Conservation (phyloP, 352 stramenopile genomes). For the Blastocystis sp. region DNA sequence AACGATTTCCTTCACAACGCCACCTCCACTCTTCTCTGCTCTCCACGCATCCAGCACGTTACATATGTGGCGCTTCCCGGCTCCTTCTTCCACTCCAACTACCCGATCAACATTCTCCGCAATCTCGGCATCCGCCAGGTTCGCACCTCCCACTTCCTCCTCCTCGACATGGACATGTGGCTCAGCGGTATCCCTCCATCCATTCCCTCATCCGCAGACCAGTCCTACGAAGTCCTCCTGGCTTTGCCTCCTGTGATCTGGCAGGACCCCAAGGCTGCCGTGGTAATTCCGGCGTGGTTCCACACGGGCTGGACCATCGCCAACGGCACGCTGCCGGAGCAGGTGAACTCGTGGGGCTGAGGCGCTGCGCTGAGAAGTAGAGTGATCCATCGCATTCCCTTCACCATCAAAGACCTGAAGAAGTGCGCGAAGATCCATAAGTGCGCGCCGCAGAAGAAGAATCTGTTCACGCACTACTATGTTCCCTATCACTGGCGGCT, state of each 20-base stretch:
- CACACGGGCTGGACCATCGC: conserved; percentile 33
- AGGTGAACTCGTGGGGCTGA: conserved; percentile 8
- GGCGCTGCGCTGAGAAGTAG: neutral
- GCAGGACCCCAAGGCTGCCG: neutral
- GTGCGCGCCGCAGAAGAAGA: conserved; percentile 11
- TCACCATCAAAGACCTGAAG: conserved; percentile 3
- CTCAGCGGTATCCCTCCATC: neutral
- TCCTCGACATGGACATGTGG: conserved; percentile 66
- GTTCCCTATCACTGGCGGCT: neutral
- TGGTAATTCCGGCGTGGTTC: conserved; percentile 59
- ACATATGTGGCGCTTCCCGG: neutral
- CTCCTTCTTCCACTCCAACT: conserved; percentile 44
- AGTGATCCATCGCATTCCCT: conserved; percentile 6
- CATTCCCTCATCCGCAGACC: neutral
- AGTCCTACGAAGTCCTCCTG: conserved; percentile 22
- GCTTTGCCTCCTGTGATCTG: neutral
- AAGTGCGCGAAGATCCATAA: neutral
- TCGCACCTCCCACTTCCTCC: conserved; percentile 3
- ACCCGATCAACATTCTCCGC: conserved; percentile 65
- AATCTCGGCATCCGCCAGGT: conserved; percentile 49
- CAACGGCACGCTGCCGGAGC: conserved; percentile 40
- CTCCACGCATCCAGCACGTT: neutral
- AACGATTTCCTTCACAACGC: neutral
- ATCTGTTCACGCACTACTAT: conserved; percentile 49
- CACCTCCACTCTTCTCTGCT: neutral